Base-by-base conservation (phyloP, 768 basidiomycete species). In the Suillus decipiens region DNA sequence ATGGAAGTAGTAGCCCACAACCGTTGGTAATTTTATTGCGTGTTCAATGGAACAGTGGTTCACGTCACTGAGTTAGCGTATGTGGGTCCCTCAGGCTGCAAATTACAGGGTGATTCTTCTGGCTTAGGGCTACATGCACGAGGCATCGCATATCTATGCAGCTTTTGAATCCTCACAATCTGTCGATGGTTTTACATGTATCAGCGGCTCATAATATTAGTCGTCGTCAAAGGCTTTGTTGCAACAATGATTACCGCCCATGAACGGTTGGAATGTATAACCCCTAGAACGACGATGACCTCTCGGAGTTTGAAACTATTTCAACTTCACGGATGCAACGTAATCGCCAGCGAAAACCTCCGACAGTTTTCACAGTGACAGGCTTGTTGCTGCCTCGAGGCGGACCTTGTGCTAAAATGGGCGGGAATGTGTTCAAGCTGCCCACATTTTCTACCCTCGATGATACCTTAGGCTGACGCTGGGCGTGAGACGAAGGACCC, bases 301-400 rank as follows among this genome's bases (percentile, higher is more conserved):
- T 1, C 10, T 53, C 51, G 51, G 51, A 53, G 51, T 53, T 53
- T 53, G 51, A 53, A 53, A 53, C 19, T n/a, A 51, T 51, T 31
- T 31, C 51, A 33, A 19, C 51, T 36, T 34, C 34, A 34, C 28
- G 48, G 31, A 28, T 1, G 31, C 50, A 19, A 51, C 50, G 24
- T 56, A 36, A 55, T 22, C n/a, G 36, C 36, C 54, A 55, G 54
- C 36, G 34, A 55, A 34, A 53, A 28, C 28, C 28, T 28, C 28
- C 28, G 28, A 28, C 28, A 28, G 28, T 28, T 28, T 28, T 28
- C 28, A 28, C n/a, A n/a, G n/a, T n/a, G 36, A 6, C 54, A 22
- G n/a, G n/a, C 22, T 34, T 54, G 66, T 59, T 31, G 48, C 61
- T 50, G 64, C 71, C 64, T 64, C 59, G 31, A 68, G 63, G 64